Percentiles rank a stretch among this genome's conserved stretches.
phyloP scores from a whole-genome alignment of 495 filamentous ascomycete genomes.

The Aspergillus panamensis region DNA sequence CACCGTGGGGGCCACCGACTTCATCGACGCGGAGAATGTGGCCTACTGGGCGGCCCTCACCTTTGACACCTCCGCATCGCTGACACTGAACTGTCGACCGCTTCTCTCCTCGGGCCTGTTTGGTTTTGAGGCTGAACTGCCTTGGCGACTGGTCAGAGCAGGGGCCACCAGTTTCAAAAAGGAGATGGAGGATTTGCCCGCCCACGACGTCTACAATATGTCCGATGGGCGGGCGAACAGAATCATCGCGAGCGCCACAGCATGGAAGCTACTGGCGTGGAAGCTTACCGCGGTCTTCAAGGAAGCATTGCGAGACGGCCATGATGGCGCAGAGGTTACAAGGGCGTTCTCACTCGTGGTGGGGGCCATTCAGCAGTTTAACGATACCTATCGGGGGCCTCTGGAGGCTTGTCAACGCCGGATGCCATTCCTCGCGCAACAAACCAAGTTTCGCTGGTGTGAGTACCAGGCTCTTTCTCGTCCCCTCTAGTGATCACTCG shows the following conservation, averaged over 20 bases:
- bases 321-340: constrained; percentile 6
- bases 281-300: constrained; percentile 12
- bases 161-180: constrained; percentile 1
- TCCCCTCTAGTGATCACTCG: neutral
- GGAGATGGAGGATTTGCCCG: neutral
- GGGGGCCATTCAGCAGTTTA: constrained; percentile 6
- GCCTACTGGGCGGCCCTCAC: constrained; percentile 11
- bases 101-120: constrained; percentile 11
- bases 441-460: constrained; percentile 13
- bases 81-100: constrained; percentile 10
- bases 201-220: neutral
- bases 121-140: constrained; percentile 8
- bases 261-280: constrained; percentile 10
- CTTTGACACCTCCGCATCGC: constrained; percentile 8
- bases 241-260: constrained; percentile 5
- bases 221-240: neutral
- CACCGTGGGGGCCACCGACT: constrained; percentile 5
- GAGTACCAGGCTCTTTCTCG: neutral
- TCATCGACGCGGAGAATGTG: constrained; percentile 7
- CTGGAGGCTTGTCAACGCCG: constrained; percentile 4
- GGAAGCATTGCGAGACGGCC: constrained; percentile 9
- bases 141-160: constrained; percentile 3
- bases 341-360: constrained; percentile 6
- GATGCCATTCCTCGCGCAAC: constrained; percentile 4
- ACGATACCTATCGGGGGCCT: neutral